Percentiles rank a stretch among this genome's conserved stretches.
phyloP scores from a whole-genome alignment of 129 eudicot species.

The Flaveria bidentis region DNA sequence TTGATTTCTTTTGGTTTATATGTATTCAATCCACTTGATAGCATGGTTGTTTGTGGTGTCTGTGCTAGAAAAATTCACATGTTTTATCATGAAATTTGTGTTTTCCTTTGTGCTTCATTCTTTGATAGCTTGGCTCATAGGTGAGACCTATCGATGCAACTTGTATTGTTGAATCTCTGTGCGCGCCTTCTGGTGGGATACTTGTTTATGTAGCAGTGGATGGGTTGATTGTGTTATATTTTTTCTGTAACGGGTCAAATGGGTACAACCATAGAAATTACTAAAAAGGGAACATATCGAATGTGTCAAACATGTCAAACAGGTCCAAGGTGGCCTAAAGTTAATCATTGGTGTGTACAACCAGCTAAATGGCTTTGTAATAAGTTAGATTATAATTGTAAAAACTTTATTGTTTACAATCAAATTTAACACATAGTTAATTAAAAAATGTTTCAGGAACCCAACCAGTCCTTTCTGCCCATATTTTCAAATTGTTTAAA shows the following conservation, averaged over 20 bases:
- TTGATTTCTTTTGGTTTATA: not conserved
- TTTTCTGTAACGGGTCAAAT: not conserved
- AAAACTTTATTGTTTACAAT: not conserved
- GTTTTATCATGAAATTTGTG: not conserved
- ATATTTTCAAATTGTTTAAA: not conserved
- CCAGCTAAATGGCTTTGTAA: constrained; percentile 2
- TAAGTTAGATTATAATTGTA: not conserved
- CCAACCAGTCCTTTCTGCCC: not conserved
- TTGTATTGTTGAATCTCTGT: constrained; percentile 14
- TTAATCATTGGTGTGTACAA: not conserved
- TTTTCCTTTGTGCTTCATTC: not conserved
- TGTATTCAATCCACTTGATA: constrained; percentile 14
- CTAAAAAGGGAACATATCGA: not conserved
- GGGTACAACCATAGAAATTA: not conserved
- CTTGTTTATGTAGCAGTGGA: not conserved
- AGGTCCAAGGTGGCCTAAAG: constrained; percentile 3
- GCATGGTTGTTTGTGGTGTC: not conserved
- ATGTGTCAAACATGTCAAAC: not conserved
- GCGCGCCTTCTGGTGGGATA: not conserved
- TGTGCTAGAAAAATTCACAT: not conserved
- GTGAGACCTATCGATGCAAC: constrained; percentile 9
- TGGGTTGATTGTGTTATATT: not conserved
- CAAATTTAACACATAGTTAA: not conserved
- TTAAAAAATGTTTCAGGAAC: not conserved
- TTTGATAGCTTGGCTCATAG: constrained; percentile 1